Evolutionary conservation across 2,329 filamentous ascomycete species (phyloP).

Genomic region (Fusarium palustre): DNA sequence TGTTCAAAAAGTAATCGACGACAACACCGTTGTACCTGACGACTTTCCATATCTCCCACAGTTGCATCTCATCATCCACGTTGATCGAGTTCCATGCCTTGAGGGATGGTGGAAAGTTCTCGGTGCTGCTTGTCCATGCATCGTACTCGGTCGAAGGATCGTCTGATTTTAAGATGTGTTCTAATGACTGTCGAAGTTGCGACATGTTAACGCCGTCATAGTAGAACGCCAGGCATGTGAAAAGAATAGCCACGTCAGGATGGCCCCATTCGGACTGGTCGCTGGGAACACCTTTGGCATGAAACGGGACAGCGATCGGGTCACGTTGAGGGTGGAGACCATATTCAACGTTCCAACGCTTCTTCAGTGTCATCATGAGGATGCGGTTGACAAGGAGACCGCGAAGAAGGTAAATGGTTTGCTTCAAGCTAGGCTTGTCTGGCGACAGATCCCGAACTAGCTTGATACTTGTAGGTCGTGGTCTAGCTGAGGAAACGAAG

Average conservation of each 20-base stretch:
- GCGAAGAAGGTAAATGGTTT: conserved; percentile 66
- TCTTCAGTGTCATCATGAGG: conserved; percentile 68
- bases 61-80: conserved; percentile 66
- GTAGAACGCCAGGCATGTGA: conserved; percentile 77
- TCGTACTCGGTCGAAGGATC: conserved; percentile 70
- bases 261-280: conserved; percentile 76
- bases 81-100: conserved; percentile 70
- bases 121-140: conserved; percentile 58
- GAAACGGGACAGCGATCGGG: conserved; percentile 68
- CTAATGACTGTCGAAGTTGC: conserved; percentile 64
- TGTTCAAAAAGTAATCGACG: conserved; percentile 72
- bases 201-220: conserved; percentile 65
- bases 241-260: conserved; percentile 72
- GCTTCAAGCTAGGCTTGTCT: conserved; percentile 39
- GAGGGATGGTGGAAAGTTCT: conserved; percentile 61
- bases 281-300: conserved; percentile 65
- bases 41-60: conserved; percentile 63
- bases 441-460: conserved; percentile 35
- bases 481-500: conserved; percentile 36
- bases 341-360: conserved; percentile 76
- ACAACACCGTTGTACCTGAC: conserved; percentile 63
- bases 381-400: conserved; percentile 72
- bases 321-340: conserved; percentile 67
- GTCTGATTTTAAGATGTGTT: conserved; percentile 64
- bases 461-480: conserved; percentile 12